These are phyloP conservation scores for Hibiscus syriacus DNA, from an alignment of 345 rosid genomes.

Conservation along the genomic window DNA sequence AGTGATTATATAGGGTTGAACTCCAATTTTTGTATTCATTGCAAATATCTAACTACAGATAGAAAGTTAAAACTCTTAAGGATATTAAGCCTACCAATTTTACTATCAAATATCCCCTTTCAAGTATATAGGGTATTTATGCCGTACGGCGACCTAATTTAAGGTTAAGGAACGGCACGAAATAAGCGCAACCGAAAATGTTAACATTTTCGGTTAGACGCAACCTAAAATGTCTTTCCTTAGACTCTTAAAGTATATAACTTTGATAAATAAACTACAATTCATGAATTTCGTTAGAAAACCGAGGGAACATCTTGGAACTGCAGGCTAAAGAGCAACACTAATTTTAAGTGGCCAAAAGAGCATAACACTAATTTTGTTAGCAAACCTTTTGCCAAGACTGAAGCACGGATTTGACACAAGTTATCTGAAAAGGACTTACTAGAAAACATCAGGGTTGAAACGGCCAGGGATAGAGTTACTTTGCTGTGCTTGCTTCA, in stretches of 20 bases:
- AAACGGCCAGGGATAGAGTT: slow-evolving; percentile 10
- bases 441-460: slow-evolving; percentile 15
- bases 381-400: not conserved
- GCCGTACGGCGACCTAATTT: too few species aligned
- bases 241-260: too few species aligned
- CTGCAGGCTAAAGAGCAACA: not conserved
- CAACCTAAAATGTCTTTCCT: too few species aligned
- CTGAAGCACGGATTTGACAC: not conserved
- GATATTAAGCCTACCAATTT: not conserved
- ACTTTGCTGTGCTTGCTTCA: slow-evolving; percentile 18
- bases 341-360: not conserved
- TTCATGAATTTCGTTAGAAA: not conserved
- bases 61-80: not conserved
- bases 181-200: too few species aligned
- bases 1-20: not conserved
- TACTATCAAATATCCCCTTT: not conserved
- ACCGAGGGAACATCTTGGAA: not conserved
- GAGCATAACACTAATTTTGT: too few species aligned
- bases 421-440: not conserved
- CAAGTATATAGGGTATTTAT: too few species aligned
- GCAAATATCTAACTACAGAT: not conserved
- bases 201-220: too few species aligned
- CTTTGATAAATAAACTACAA: not conserved
- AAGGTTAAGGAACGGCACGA: too few species aligned
- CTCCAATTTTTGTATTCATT: not conserved